Evolutionary conservation across 305 asterid species (phyloP).

Genomic region (Ajuga reptans): DNA sequence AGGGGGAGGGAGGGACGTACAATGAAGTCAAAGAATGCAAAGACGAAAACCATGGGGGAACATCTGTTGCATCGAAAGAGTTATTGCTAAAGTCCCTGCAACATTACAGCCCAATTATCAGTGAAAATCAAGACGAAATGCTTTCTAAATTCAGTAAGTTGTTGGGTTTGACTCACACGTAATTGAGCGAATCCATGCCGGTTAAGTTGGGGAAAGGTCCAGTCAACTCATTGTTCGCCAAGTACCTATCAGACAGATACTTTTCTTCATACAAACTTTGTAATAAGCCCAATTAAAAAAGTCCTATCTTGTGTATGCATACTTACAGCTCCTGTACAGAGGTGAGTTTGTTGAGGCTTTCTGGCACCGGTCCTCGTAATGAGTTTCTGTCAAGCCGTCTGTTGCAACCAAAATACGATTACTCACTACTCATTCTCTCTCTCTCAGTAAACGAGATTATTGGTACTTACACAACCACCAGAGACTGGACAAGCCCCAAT

Average conservation of each 20-base stretch:
- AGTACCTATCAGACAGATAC: slow-evolving; percentile 31
- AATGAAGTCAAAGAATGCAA: slow-evolving; percentile 49
- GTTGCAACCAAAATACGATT: slow-evolving; percentile 21
- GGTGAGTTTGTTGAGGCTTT: slow-evolving; percentile 52
- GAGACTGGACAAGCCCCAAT: slow-evolving; percentile 43
- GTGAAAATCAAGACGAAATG: not conserved
- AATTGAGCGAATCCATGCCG: slow-evolving; percentile 42
- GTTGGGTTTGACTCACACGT: slow-evolving; percentile 29
- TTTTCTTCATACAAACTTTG: not conserved
- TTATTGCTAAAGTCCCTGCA: slow-evolving; percentile 87
- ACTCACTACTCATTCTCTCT: not conserved
- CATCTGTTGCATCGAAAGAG: slow-evolving; percentile 37
- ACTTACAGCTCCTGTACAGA: slow-evolving; percentile 58
- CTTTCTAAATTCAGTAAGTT: not conserved
- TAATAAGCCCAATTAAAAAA: not conserved
- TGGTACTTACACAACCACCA: slow-evolving; percentile 75
- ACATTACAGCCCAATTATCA: no score
- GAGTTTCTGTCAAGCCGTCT: slow-evolving; percentile 75
- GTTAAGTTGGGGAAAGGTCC: slow-evolving; percentile 66
- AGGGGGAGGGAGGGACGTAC: slow-evolving; percentile 25
- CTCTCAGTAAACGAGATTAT: not conserved
- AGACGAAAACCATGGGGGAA: slow-evolving; percentile 57
- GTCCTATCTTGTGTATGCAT: not conserved
- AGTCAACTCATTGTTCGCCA: slow-evolving; percentile 48
- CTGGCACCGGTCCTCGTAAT: slow-evolving; percentile 60